Base-by-base conservation (phyloP, 75 land plant genomes). In the Cunninghamia lanceolata region DNA sequence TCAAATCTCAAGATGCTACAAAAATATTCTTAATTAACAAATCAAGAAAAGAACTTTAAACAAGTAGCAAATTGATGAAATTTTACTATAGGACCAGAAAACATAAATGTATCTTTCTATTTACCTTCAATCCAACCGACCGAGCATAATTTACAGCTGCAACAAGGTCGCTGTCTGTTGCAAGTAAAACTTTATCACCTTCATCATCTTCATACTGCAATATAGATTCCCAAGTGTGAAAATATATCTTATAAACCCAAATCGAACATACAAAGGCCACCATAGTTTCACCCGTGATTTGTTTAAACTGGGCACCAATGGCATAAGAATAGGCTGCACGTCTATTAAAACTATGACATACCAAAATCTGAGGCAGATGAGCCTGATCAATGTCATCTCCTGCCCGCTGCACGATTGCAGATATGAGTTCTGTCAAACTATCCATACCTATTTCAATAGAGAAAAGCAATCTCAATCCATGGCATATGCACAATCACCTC, bases 151-250 rank as follows among this genome's bases (percentile, higher is more conserved):
- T 94, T 71, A 97, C 91, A 42, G 99, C 99, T 70, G 94, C 91
- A 42, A 87, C 91, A 78, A 97, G 96, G 88, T 98, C 99, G 84
- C 90, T 89, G 81, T 98, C 99, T 34, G 95, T 95, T 81, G 94
- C 93, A 52, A 98, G 92, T 32, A 96, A 85, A 38, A 98, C 99
- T 77, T 94, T 91, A 82, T 96, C 99, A 54, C 93, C 94, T 86
- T 97, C 99, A 83, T 96, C 99, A 89, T 97, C 99, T 88, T 94
- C 96, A 83, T 97, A 97, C 99, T 97, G 90, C 87, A 90, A 39
- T 6, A 21, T 45, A 52, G 35, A n/a, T 36, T 39, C 71, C 74
- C 16, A 40, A 68, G 54, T 40, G 35, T 83, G 73, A 47, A 87
- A 39, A 42, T 54, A 85, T 17, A 76, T 59, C 45, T 43, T 76